Conservation (phyloP, 2,329 filamentous ascomycete species). For the Calonectria pauciramosa region DNA sequence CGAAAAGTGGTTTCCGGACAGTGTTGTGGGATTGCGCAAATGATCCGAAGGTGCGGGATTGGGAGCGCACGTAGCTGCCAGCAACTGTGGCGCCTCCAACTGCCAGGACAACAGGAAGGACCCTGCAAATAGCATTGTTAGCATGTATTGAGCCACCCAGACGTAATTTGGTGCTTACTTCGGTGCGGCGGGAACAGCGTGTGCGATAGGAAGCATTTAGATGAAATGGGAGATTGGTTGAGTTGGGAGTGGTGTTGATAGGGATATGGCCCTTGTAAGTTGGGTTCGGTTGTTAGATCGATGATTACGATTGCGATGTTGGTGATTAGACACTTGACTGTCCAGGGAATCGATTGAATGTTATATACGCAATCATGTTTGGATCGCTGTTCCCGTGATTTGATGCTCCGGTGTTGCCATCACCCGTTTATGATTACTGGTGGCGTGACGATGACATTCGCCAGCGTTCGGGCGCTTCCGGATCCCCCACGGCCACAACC, state of each 20-base stretch:
- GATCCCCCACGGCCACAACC: conserved; percentile 18
- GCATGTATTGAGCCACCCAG: not conserved
- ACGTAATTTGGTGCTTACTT: conserved; percentile 26
- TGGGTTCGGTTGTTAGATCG: not conserved
- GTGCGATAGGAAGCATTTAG: conserved; percentile 38
- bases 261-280: not conserved
- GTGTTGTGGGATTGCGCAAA: conserved; percentile 17
- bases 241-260: not conserved
- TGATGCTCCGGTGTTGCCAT: conserved; percentile 13
- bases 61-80: conserved; percentile 30
- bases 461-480: conserved; percentile 35
- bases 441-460: conserved; percentile 41
- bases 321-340: not conserved
- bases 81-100: conserved; percentile 40
- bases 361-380: conserved; percentile 32
- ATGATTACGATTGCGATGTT: not conserved
- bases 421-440: conserved; percentile 37
- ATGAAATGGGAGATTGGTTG: not conserved
- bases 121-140: conserved; percentile 24
- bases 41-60: not conserved
- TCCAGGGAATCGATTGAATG: not conserved
- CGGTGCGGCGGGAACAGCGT: conserved; percentile 23
- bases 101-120: conserved; percentile 39
- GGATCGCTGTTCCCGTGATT: conserved; percentile 4
- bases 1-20: not conserved